Evolutionary conservation across 495 filamentous ascomycete genomes (phyloP), one percentile per base, ranked within the genome.

Genomic region (Talaromyces ruber): DNA sequence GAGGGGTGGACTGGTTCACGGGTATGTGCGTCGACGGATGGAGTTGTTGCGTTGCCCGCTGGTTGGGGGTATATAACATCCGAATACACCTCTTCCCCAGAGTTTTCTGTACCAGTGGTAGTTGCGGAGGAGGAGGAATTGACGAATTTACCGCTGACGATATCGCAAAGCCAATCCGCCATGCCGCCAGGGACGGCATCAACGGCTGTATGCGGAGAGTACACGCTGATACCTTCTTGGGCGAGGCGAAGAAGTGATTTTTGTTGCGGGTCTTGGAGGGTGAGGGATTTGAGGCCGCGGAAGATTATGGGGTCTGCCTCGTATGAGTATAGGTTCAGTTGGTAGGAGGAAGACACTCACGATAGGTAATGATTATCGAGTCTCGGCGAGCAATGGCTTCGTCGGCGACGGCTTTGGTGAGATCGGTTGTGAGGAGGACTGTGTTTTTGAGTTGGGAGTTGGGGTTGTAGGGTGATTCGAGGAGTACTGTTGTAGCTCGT

Each of bases 161-260:
- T 89, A 72, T 96, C 89, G 56, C 89, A 92, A 21, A 98, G 88
- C 94, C 94, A 98, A 76, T 97, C 92, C 62, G 90, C 93, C 63
- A 98, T 82, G 24, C 94, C 94, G 16, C 87, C 89, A 6, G 87
- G 85, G 0, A 89, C 89, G 26, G 92, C 91, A 75, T 98, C 94
- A 58, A 97, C 84, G 2, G 94, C 93, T 0, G 93, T 98, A 69
- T 98, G 94, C 0, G 94, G 94, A 58, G 87, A 91, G 77, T 98
- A 98, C 62, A 98, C 92, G 66, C 91, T 93, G 65, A 97, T 93
- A 18, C 95, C 93, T 75, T 90, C 85, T 45, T 89, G 87, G n/a
- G 87, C 88, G 3, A 98, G 81, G 54, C 88, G 84, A 6, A 98
- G 80, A 54, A 98, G 82, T 24, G 87, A 88, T 62, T 86, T 83